These are phyloP conservation scores for Wolfiporia cocos DNA, from an alignment of 1,284 basidiomycete species.

Conservation along the genomic window DNA sequence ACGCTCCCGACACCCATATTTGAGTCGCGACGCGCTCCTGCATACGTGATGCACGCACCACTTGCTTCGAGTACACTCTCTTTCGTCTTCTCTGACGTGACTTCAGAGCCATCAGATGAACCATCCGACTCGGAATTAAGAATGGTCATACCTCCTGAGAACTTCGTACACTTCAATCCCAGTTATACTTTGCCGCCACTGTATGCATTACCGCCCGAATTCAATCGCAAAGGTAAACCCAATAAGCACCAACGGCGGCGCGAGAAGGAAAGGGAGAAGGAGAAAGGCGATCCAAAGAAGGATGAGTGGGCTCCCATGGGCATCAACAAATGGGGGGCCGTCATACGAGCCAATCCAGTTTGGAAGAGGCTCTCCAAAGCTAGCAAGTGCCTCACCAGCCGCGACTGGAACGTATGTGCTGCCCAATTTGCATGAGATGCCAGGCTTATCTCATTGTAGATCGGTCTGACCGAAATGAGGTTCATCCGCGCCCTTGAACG, in stretches of 20 bases:
- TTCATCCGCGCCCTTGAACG: slow-evolving; percentile 79
- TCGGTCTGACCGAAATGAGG: slow-evolving; percentile 72
- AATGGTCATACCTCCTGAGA: slow-evolving; percentile 10
- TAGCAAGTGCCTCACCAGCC: slow-evolving; percentile 68
- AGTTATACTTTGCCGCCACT: slow-evolving; percentile 58
- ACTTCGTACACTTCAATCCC: slow-evolving; percentile 32
- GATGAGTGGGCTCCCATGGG: slow-evolving; percentile 67
- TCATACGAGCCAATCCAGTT: slow-evolving; percentile 66
- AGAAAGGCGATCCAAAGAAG: slow-evolving; percentile 37
- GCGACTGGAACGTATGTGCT: slow-evolving; percentile 69
- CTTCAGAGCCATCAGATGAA: too few species aligned
- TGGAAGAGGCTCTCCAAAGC: slow-evolving; percentile 61
- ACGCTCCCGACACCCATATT: not conserved
- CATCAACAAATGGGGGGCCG: slow-evolving; percentile 65
- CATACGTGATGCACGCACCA: slow-evolving; percentile 8
- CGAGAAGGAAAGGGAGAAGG: slow-evolving; percentile 35
- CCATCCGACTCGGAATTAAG: slow-evolving; percentile 20
- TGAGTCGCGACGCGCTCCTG: not conserved
- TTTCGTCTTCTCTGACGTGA: too few species aligned
- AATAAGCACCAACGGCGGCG: slow-evolving; percentile 50
- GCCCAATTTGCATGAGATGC: slow-evolving; percentile 3
- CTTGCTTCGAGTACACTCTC: too few species aligned
- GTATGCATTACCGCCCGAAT: slow-evolving; percentile 56
- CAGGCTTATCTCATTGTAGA: slow-evolving; percentile 32
- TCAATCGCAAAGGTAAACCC: slow-evolving; percentile 52